Base-by-base conservation (phyloP, 1,139 yeast species). In the Candida sojae region DNA sequence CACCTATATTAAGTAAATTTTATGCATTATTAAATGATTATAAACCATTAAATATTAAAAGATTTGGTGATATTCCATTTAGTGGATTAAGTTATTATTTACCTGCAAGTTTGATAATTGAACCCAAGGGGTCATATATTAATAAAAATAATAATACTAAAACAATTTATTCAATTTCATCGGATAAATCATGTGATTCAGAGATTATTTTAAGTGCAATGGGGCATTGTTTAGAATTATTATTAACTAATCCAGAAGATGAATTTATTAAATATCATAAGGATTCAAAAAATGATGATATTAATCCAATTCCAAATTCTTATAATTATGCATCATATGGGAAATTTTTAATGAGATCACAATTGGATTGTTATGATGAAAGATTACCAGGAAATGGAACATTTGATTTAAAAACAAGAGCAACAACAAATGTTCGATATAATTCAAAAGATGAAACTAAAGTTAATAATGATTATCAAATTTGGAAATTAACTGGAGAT, bases 381-480 rank as follows among this genome's bases (percentile, higher is more conserved):
- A 68, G 89, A 32, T 71, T 93, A 26, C 97, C 98, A 0, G 96
- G 96, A 0, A 85, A 87, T 10, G 98, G 98, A 0, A 84, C 91
- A 0, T 93, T 93, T 73, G 99, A 93, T 67, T 72, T 93, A 49
- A 93, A 93, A 59, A 88, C 97, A 0, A 73, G 99, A 52, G 98
- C 98, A 0, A 96, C 87, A 0, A 83, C 90, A 50, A 90, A 96
- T 0, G 83, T 92, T 0, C 74, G 99, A 43, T 83, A 87, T 64
- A 96, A 91, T 65, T 67, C 87, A 42, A 74, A 77, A n/a, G 81
- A 83, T 58, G 84, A 85, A 0, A 84, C 75, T 47, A 64, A 74
- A 11, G 70, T 72, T 31, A 40, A 48, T 29, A 80, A 80, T 45
- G 79, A 78, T 23, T 93, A 93, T 61, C 86, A 84, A 55, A 79